Evolutionary conservation across 2,329 filamentous ascomycete genomes (phyloP), one percentile per base, ranked within the genome.

Genomic region (Dactylella cylindrospora): DNA sequence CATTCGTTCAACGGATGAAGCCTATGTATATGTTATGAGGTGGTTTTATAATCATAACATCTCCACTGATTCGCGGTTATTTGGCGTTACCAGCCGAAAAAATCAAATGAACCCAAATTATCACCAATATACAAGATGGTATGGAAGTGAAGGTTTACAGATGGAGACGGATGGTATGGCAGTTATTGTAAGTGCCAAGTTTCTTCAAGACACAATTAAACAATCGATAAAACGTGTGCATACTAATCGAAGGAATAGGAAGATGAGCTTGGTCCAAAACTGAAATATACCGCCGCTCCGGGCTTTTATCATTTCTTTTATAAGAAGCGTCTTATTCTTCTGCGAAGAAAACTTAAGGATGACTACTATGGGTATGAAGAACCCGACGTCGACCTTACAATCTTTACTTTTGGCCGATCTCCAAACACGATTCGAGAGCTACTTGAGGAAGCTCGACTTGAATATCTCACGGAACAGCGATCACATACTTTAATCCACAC

Each of bases 1-100:
- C 7, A 66, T 69, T 26, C 67, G 68, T 25, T 69, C 68, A 3
- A 68, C 67, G 10, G 68, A 69, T 55, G 67, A 68, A 55, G 67
- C 68, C 36, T 69, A 67, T 39, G 61, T 69, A 5, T 69, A 69
- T 54, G 50, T 69, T 3, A 69, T 69, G 67, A 60, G 59, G 29
- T 69, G 67, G 67, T 45, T 69, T 7, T 68, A 66, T 13, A 57
- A 43, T 45, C 65, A 69, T 44, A 64, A 59, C 25, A 50, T 69
- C 12, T 69, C 66, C 25, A 69, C 67, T 4, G 68, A 69, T 47
- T 69, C 67, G 29, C 60, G 68, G 15, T 49, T 69, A 17, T 69
- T 69, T 47, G 67, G 67, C 41, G 68, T 69, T 8, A 69, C 68
- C 13, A 68, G 64, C 26, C 62, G 66, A 31, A 61, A 49, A 13